phyloP scores from a whole-genome alignment of 768 basidiomycete genomes.

The Termitomyces sp. region DNA sequence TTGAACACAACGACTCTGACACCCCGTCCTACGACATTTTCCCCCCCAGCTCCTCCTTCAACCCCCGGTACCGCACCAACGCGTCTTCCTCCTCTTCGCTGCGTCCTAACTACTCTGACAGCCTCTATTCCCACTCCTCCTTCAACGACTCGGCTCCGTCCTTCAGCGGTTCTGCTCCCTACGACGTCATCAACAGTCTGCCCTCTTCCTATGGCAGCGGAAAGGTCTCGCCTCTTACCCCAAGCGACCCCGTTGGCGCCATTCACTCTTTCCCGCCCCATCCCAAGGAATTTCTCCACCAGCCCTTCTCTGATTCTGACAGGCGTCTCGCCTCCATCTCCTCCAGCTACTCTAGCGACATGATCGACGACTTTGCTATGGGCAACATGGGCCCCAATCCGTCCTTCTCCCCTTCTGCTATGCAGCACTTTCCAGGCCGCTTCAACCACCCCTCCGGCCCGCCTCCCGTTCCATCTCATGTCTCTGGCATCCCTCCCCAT shows the following conservation, averaged over 20 bases:
- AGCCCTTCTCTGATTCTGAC: slow-evolving; percentile 56
- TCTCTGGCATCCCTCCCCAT: slow-evolving; percentile 62
- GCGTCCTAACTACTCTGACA: slow-evolving; percentile 50
- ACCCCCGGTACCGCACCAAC: slow-evolving; percentile 64
- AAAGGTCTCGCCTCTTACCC: slow-evolving; percentile 72
- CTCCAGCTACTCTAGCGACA: slow-evolving; percentile 45
- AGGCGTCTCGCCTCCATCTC: slow-evolving; percentile 40
- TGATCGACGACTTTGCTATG: slow-evolving; percentile 59
- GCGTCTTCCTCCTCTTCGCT: slow-evolving; percentile 70
- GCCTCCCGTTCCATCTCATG: slow-evolving; percentile 39
- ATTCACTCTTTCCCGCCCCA: slow-evolving; percentile 50
- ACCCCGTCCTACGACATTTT: slow-evolving; percentile 64
- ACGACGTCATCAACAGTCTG: slow-evolving; percentile 60
- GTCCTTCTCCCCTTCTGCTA: slow-evolving; percentile 40
- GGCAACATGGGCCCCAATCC: slow-evolving; percentile 38
- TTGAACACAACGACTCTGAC: slow-evolving; percentile 46
- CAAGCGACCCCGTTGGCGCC: slow-evolving; percentile 54
- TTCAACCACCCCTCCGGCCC: slow-evolving; percentile 40
- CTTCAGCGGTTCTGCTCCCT: slow-evolving; percentile 51
- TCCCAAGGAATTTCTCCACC: slow-evolving; percentile 54
- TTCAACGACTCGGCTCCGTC: slow-evolving; percentile 58
- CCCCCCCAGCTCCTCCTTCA: slow-evolving; percentile 39
- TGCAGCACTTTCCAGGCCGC: slow-evolving; percentile 53
- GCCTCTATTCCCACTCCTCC: slow-evolving; percentile 51
- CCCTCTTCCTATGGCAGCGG: slow-evolving; percentile 65